Evolutionary conservation across 768 basidiomycete species (phyloP).

Genomic region (Daedaleopsis sinensis): DNA sequence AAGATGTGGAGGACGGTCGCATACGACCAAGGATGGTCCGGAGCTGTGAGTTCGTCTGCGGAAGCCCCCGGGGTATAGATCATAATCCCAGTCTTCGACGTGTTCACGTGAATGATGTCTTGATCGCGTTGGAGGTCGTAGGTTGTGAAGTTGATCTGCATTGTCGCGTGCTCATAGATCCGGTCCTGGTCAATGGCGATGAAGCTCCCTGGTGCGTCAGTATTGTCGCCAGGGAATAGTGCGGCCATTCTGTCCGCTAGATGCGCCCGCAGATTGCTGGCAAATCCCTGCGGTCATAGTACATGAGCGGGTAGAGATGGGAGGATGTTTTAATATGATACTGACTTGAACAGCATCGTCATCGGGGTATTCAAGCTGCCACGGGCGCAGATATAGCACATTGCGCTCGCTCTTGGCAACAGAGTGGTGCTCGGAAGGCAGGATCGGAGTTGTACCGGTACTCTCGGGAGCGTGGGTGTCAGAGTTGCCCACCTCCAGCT

Average conservation of each 20-base stretch:
- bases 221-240: constrained; percentile 4
- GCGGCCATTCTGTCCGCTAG: neutral
- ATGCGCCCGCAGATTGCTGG: neutral
- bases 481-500: neutral
- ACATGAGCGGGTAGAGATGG: neutral
- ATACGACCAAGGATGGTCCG: constrained; percentile 30
- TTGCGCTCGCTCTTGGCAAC: neutral
- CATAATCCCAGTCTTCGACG: constrained; percentile 18
- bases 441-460: neutral
- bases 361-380: constrained; percentile 3
- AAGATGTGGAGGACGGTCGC: constrained; percentile 31
- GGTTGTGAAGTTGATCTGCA: constrained; percentile 27
- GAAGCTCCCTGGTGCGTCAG: constrained; percentile 3
- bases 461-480: neutral
- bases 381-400: constrained; percentile 6
- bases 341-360: constrained; percentile 22
- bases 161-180: constrained; percentile 23
- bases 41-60: neutral
- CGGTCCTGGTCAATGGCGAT: constrained; percentile 20
- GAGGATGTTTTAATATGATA: constrained; percentile 26
- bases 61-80: neutral
- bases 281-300: neutral
- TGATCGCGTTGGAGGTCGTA: constrained; percentile 24
- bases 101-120: constrained; percentile 18
- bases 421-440: neutral